A percentile compares a stretch with the other conserved stretches of the same genome.
Conservation (phyloP, 2,329 filamentous ascomycete species). For the Ilyonectria destructans region DNA sequence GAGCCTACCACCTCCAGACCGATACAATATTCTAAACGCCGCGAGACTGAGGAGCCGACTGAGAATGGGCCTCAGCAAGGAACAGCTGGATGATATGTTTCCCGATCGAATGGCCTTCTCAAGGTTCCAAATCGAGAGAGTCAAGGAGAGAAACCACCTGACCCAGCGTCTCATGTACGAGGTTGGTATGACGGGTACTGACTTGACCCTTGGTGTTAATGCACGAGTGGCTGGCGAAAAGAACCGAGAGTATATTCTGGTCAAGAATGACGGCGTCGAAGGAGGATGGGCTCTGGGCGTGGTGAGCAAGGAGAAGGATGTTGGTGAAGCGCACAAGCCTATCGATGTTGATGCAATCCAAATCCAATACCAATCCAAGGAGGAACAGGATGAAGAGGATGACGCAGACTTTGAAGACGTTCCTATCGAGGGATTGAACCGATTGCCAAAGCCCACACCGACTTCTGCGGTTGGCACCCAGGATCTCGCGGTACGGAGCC, state of each 20-base stretch:
- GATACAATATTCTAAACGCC: slow-evolving; percentile 98
- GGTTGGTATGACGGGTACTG: slow-evolving; percentile 88
- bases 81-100: slow-evolving; percentile 97
- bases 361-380: slow-evolving; percentile 70
- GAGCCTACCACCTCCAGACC: slow-evolving; percentile 89
- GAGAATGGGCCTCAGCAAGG: slow-evolving; percentile 96
- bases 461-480: slow-evolving; percentile 45
- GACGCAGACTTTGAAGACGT: slow-evolving; percentile 93
- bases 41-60: slow-evolving; percentile 89
- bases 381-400: slow-evolving; percentile 77
- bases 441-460: slow-evolving; percentile 76
- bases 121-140: slow-evolving; percentile 94
- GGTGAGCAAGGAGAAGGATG: slow-evolving; percentile 87
- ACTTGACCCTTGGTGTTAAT: slow-evolving; percentile 77
- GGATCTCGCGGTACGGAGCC: slow-evolving; percentile 46
- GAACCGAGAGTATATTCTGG: slow-evolving; percentile 93
- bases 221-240: slow-evolving; percentile 86
- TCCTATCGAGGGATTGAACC: slow-evolving; percentile 90
- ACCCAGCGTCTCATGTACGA: slow-evolving; percentile 96
- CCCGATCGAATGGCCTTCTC: slow-evolving; percentile 98
- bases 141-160: slow-evolving; percentile 92
- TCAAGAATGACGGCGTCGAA: slow-evolving; percentile 95
- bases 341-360: slow-evolving; percentile 88
- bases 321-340: slow-evolving; percentile 86
- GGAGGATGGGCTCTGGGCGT: slow-evolving; percentile 97